phyloP scores from a whole-genome alignment of 768 basidiomycete species.

The Suillus luteus region DNA sequence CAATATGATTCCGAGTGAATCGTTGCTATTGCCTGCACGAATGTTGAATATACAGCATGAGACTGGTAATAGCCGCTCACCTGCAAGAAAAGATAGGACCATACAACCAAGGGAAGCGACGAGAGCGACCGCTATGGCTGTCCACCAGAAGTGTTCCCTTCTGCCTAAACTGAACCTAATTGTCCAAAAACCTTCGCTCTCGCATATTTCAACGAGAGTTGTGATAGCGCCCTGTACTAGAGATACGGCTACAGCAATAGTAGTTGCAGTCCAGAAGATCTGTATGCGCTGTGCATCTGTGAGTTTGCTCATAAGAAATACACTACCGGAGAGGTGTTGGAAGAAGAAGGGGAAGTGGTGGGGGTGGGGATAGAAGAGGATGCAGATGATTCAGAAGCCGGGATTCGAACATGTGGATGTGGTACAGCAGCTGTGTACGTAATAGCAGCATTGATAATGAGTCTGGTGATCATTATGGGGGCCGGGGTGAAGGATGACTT shows the following conservation, averaged over 20 bases:
- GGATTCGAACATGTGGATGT: not conserved
- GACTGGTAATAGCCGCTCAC: not conserved
- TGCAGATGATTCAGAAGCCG: not conserved
- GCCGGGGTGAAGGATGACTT: not conserved
- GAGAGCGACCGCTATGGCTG: conserved; percentile 5
- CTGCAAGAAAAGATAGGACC: conserved; percentile 2
- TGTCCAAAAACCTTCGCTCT: conserved; percentile 5
- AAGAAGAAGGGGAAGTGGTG: not conserved
- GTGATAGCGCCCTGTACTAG: conserved; percentile 4
- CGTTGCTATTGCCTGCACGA: not conserved
- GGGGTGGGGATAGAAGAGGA: not conserved
- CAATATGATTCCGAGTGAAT: conserved; percentile 3
- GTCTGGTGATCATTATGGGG: not conserved
- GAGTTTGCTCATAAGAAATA: conserved; percentile 4
- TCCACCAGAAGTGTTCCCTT: conserved; percentile 4
- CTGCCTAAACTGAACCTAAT: conserved; percentile 1
- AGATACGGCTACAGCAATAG: conserved; percentile 3
- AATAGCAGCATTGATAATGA: not conserved
- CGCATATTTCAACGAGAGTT: conserved; percentile 4
- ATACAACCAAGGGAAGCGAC: not conserved
- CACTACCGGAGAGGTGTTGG: not conserved
- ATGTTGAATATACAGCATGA: not conserved
- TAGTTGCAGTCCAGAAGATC: conserved; percentile 5
- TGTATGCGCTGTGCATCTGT: not conserved
- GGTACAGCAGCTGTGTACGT: conserved; percentile 1